Evolutionary conservation across 306 rosid genomes (phyloP), one percentile per base, ranked within the genome.

Genomic region (Gynostemma pentaphyllum): DNA sequence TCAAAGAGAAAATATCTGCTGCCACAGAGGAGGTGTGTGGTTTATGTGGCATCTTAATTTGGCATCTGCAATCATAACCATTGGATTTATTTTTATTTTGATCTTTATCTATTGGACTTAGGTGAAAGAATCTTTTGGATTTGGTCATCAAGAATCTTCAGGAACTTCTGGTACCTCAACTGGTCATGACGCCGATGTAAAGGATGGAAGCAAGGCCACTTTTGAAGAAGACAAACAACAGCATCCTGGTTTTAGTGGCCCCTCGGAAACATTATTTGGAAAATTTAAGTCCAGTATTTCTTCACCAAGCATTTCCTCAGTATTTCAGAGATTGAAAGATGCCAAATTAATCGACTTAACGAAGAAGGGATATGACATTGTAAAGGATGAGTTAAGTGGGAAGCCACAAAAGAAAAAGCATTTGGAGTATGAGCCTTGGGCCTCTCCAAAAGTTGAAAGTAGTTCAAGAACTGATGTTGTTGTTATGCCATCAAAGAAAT

Each of bases 1-100:
- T 84, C 62, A 92, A 84, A 75, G 95, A 86, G 83, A 92, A 84
- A 82, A 71, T 92, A 63, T 78, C 94, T 12, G 82, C 83, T 76
- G 90, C 99, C 72, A 71, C 87, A 27, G 99, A 79, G 69, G 96
- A 92, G 90, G 98, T 47, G 85, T 75, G 37, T 54, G 55, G 44
- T 57, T 57, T 57, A 34, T 47, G 49, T 67, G 47, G 56, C 55
- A 56, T 72, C 61, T 36, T 22, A 24, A 72, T 45, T 64, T 13
- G 7, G 27, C 64, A 22, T 21, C 32, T 67, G 19, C 37, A 23
- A 51, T 14, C 32, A 22, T 2, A 24, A 10, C 27, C 28, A 36
- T 57, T 26, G 12, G 19, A 57, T 36, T 57, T 34, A 57, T 36
- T 18, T 57, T 56, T n/a, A n/a, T n/a, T n/a, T n/a, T n/a, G n/a